These are phyloP conservation scores for Punctularia strigosozonata DNA, from an alignment of 768 basidiomycete genomes.

Conservation along the genomic window DNA sequence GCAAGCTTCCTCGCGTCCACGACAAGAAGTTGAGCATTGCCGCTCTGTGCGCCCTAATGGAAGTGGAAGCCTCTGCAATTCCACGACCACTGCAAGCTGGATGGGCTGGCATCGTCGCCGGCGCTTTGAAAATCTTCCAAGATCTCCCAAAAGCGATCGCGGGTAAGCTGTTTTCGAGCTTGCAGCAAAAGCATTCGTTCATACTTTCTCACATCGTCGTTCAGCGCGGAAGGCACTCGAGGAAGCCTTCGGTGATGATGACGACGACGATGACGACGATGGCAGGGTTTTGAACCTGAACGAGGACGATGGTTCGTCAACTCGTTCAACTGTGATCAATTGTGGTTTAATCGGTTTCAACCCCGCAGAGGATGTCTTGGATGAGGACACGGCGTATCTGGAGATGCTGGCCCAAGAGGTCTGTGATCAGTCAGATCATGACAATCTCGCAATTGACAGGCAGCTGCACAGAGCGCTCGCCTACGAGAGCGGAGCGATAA, in stretches of 20 bases:
- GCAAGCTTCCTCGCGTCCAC: slow-evolving; percentile 70
- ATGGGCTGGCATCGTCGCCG: slow-evolving; percentile 67
- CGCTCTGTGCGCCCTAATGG: slow-evolving; percentile 66
- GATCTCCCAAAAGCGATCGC: slow-evolving; percentile 66
- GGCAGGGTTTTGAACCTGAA: slow-evolving; percentile 45
- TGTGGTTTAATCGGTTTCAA: background rate
- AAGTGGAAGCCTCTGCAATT: slow-evolving; percentile 45
- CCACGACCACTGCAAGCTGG: slow-evolving; percentile 53
- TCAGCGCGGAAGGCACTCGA: slow-evolving; percentile 52
- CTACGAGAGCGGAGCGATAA: slow-evolving; percentile 52
- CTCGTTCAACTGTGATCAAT: slow-evolving; percentile 5
- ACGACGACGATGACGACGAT: slow-evolving; percentile 34
- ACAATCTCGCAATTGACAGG: background rate
- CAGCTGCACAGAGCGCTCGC: slow-evolving; percentile 45
- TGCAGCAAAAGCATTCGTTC: no score
- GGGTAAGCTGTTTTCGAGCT: no score
- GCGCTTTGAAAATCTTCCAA: slow-evolving; percentile 64
- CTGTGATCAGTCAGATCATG: slow-evolving; percentile 8
- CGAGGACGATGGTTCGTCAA: slow-evolving; percentile 45
- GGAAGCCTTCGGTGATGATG: slow-evolving; percentile 29
- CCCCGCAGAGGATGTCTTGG: slow-evolving; percentile 75
- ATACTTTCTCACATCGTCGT: background rate
- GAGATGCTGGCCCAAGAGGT: slow-evolving; percentile 82
- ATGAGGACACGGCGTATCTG: slow-evolving; percentile 80
- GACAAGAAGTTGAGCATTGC: slow-evolving; percentile 80